Evolutionary conservation across 2,329 filamentous ascomycete genomes (phyloP).

Genomic region (Shiraia sp.): DNA sequence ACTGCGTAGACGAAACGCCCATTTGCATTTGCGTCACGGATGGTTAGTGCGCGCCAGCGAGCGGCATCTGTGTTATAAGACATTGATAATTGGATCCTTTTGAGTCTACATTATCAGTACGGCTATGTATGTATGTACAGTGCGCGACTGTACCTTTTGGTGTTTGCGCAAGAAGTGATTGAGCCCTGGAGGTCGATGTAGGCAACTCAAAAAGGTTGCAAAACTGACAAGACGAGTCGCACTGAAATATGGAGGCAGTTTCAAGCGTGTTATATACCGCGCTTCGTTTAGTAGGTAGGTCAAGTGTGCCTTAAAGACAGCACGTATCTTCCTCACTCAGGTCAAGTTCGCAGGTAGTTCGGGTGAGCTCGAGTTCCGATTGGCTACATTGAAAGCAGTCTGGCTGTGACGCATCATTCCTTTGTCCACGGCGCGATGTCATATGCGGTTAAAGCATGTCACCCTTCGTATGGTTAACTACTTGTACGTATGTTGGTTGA

Average conservation of each 20-base stretch:
- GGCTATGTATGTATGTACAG: background rate
- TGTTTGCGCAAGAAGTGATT: background rate
- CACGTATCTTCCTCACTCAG: background rate
- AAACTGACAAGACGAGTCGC: too few species aligned
- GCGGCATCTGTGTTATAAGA: conserved; percentile 35
- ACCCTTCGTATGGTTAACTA: too few species aligned
- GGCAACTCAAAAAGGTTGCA: too few species aligned
- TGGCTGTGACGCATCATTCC: background rate
- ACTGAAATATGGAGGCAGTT: too few species aligned
- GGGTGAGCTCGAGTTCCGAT: conserved; percentile 15
- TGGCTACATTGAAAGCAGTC: conserved; percentile 27
- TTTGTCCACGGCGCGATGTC: too few species aligned
- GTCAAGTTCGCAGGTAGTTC: background rate
- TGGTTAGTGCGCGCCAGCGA: conserved; percentile 49
- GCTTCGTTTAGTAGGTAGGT: background rate
- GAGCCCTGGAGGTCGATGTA: too few species aligned
- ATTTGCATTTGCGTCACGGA: conserved; percentile 49
- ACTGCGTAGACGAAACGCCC: conserved; percentile 60
- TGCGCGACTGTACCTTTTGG: background rate
- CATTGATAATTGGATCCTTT: conserved; percentile 19
- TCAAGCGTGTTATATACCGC: too few species aligned
- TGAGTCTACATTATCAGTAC: background rate
- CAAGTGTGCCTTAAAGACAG: background rate
- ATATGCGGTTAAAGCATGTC: too few species aligned
- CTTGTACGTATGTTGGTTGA: too few species aligned